These are phyloP conservation scores for Mucor ambiguus DNA, from an alignment of 371 early-diverging fungal genomes.

Conservation along the genomic window DNA sequence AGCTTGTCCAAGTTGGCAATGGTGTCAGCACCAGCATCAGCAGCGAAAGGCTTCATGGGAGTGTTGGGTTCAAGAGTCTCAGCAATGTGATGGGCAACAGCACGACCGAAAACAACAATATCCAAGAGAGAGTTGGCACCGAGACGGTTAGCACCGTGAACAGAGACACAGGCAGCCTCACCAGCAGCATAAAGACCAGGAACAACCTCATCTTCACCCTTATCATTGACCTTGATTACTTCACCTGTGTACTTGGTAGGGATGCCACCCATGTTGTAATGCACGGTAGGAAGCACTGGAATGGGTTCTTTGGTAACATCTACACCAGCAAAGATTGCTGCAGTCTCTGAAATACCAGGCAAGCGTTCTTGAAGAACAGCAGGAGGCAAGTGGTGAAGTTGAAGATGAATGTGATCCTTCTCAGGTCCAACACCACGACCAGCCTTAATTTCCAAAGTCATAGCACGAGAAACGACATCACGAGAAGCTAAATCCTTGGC, in stretches of 20 bases:
- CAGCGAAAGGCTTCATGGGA: slow-evolving; percentile 82
- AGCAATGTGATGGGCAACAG: slow-evolving; percentile 92
- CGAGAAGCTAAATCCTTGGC: slow-evolving; percentile 98
- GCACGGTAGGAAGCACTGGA: slow-evolving; percentile 98
- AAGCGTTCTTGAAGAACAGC: slow-evolving; percentile 93
- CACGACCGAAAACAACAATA: slow-evolving; percentile 97
- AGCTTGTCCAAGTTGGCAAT: slow-evolving; percentile 94
- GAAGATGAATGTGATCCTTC: slow-evolving; percentile 95
- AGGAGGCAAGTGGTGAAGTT: slow-evolving; percentile 95
- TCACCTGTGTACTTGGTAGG: slow-evolving; percentile 97
- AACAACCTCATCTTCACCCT: slow-evolving; percentile 80
- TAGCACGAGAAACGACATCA: slow-evolving; percentile 97
- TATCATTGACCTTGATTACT: slow-evolving; percentile 77
- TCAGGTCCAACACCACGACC: slow-evolving; percentile 97
- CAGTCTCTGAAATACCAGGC: slow-evolving; percentile 98
- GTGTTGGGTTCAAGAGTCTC: slow-evolving; percentile 86
- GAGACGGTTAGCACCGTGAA: slow-evolving; percentile 98
- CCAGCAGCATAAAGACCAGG: slow-evolving; percentile 96
- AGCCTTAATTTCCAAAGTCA: slow-evolving; percentile 98
- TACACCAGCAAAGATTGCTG: slow-evolving; percentile 97
- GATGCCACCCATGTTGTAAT: slow-evolving; percentile 99
- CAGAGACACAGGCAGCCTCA: slow-evolving; percentile 92
- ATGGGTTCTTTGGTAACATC: slow-evolving; percentile 99
- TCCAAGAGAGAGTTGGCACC: slow-evolving; percentile 98
- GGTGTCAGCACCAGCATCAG: slow-evolving; percentile 84